phyloP scores from a whole-genome alignment of 108 stramenopile genomes.

The Seminavis robusta region DNA sequence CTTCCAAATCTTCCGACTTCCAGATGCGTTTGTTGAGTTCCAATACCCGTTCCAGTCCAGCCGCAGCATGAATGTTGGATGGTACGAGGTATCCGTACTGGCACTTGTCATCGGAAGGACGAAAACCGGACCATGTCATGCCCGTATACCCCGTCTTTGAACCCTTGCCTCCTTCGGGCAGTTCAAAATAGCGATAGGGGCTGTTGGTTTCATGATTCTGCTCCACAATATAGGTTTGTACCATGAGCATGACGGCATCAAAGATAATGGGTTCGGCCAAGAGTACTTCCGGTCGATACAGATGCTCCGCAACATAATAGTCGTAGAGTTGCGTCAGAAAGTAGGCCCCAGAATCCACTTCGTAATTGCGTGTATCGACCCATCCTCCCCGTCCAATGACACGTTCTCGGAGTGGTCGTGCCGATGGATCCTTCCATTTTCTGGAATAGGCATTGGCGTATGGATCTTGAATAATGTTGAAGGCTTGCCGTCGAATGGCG shows the following conservation, averaged over 20 bases:
- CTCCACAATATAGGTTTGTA: slow-evolving; percentile 50
- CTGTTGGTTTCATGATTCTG: slow-evolving; percentile 40
- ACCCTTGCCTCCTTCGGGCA: slow-evolving; percentile 44
- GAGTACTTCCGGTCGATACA: slow-evolving; percentile 5
- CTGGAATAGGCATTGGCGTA: slow-evolving; percentile 55
- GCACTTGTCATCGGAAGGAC: slow-evolving; percentile 49
- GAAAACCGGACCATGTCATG: slow-evolving; percentile 30
- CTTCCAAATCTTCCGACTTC: slow-evolving; percentile 15
- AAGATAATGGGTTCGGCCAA: slow-evolving; percentile 14
- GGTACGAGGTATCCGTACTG: slow-evolving; percentile 48
- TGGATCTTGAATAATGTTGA: slow-evolving; percentile 51
- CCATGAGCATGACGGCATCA: slow-evolving; percentile 42
- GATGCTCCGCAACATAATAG: slow-evolving; percentile 4
- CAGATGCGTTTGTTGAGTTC: slow-evolving; percentile 15
- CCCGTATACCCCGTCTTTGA: slow-evolving; percentile 29
- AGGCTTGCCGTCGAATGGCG: slow-evolving; percentile 49
- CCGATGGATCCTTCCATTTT: slow-evolving; percentile 9
- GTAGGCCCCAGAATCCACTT: slow-evolving; percentile 52
- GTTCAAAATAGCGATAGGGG: slow-evolving; percentile 47
- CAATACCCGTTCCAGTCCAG: slow-evolving; percentile 27
- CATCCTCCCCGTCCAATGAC: slow-evolving; percentile 43
- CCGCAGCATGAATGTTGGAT: slow-evolving; percentile 51
- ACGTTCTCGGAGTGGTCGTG: slow-evolving; percentile 13
- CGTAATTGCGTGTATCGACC: slow-evolving; percentile 54
- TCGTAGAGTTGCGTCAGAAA: slow-evolving; percentile 39